A percentile compares a stretch with the other conserved stretches of the same genome.
Conservation (phyloP, 2,329 filamentous ascomycete species). For the Aspergillus oerlinghausenensis region DNA sequence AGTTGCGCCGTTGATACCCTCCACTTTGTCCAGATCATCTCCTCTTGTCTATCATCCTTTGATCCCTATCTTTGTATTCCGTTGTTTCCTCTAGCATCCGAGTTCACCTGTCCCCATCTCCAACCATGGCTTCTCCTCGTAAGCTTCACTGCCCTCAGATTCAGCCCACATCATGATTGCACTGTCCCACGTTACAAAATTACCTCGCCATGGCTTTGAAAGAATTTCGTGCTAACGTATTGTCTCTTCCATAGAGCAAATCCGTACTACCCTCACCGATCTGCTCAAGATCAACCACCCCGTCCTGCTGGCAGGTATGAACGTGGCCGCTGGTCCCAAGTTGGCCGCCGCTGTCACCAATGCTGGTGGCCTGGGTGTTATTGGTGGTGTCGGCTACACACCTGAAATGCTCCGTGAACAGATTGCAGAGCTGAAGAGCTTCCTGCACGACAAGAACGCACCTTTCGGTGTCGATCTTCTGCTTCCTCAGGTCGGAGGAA, state of each 20-base stretch:
- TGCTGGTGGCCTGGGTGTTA: slow-evolving; percentile 91
- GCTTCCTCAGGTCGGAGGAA: slow-evolving; percentile 89
- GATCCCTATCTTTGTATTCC: slow-evolving; percentile 1
- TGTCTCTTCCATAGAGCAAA: slow-evolving; percentile 58
- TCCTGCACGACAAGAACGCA: slow-evolving; percentile 17
- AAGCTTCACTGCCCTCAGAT: slow-evolving; percentile 38
- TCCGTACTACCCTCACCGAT: slow-evolving; percentile 89
- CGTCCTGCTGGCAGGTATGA: slow-evolving; percentile 94
- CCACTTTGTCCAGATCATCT: neutral
- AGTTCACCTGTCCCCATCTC: neutral
- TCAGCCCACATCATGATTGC: slow-evolving; percentile 17
- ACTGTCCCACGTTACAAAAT: slow-evolving; percentile 3
- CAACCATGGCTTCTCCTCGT: slow-evolving; percentile 74
- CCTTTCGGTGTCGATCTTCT: slow-evolving; percentile 49
- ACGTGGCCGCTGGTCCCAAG: slow-evolving; percentile 94
- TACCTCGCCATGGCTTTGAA: neutral
- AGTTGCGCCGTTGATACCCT: neutral
- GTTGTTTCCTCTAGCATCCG: neutral
- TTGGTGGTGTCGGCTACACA: slow-evolving; percentile 87
- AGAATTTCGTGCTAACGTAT: slow-evolving; percentile 18
- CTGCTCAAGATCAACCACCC: slow-evolving; percentile 98
- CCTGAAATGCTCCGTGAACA: slow-evolving; percentile 96
- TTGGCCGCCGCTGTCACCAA: slow-evolving; percentile 96
- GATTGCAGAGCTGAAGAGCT: slow-evolving; percentile 80
- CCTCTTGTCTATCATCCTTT: slow-evolving; percentile 7